A percentile compares a stretch with the other conserved stretches of the same genome.
phyloP scores from a whole-genome alignment of 2,329 filamentous ascomycete species.

The Microcera coccophila region DNA sequence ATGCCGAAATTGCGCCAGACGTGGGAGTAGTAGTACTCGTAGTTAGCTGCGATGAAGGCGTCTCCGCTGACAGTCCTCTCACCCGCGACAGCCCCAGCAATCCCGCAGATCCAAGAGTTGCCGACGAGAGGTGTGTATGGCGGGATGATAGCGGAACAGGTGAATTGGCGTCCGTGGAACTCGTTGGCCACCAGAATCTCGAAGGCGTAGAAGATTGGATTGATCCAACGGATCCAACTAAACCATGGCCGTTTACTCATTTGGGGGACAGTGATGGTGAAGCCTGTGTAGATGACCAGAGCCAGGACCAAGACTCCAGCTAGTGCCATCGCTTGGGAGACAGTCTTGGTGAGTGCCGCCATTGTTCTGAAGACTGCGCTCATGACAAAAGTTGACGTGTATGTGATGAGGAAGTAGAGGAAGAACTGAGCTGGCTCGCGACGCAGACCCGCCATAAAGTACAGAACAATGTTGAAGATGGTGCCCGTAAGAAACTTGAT shows the following conservation, averaged over 20 bases:
- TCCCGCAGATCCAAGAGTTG: slow-evolving; percentile 50
- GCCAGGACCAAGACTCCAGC: slow-evolving; percentile 54
- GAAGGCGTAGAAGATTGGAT: slow-evolving; percentile 71
- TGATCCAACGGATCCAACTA: slow-evolving; percentile 71
- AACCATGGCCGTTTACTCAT: slow-evolving; percentile 59
- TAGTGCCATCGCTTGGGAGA: slow-evolving; percentile 54
- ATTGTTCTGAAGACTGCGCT: slow-evolving; percentile 72
- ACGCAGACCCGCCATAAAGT: slow-evolving; percentile 52
- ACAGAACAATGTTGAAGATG: slow-evolving; percentile 54
- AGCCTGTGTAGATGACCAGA: slow-evolving; percentile 36
- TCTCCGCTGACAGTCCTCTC: slow-evolving; percentile 55
- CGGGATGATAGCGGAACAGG: slow-evolving; percentile 51
- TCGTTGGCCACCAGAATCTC: slow-evolving; percentile 72
- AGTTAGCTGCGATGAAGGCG: slow-evolving; percentile 53
- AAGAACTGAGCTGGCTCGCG: slow-evolving; percentile 68
- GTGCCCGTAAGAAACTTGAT: slow-evolving; percentile 51
- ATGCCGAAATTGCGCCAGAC: slow-evolving; percentile 69
- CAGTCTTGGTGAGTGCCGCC: slow-evolving; percentile 64
- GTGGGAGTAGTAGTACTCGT: slow-evolving; percentile 54
- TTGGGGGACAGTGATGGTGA: slow-evolving; percentile 23
- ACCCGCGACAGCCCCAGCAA: slow-evolving; percentile 53
- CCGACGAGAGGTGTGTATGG: slow-evolving; percentile 42
- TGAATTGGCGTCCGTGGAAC: slow-evolving; percentile 55
- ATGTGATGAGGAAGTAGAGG: slow-evolving; percentile 68
- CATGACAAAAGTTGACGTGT: slow-evolving; percentile 67